Percentiles rank a stretch among this genome's conserved stretches.
These are phyloP conservation scores for Trichosporon sp. DNA, from an alignment of 1,284 basidiomycete species.

Conservation along the genomic window DNA sequence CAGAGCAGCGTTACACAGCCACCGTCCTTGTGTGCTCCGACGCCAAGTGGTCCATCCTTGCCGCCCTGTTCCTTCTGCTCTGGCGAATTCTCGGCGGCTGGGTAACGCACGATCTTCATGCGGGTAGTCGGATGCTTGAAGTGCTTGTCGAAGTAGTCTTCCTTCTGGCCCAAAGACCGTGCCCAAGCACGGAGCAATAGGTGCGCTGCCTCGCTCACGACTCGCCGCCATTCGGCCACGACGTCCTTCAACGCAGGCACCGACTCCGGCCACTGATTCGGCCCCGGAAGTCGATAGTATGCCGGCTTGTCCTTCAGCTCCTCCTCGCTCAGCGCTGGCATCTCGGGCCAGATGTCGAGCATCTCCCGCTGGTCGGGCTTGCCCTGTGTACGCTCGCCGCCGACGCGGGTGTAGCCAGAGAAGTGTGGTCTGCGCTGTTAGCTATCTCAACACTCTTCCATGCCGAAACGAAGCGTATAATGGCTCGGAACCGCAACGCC, in stretches of 20 bases:
- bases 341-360: conserved; percentile 18
- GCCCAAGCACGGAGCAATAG: conserved; percentile 18
- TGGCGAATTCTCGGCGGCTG: neutral
- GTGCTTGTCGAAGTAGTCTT: conserved; percentile 18
- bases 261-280: conserved; percentile 15
- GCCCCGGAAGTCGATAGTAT: conserved; percentile 15
- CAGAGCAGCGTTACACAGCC: conserved; percentile 18
- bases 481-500: no score
- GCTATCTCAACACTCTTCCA: neutral
- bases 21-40: conserved; percentile 20
- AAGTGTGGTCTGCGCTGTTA: conserved; percentile 13
- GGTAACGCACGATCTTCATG: conserved; percentile 20
- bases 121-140: conserved; percentile 12
- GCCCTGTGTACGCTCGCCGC: conserved; percentile 17
- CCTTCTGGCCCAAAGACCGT: conserved; percentile 9
- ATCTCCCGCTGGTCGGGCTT: conserved; percentile 16
- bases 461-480: no score
- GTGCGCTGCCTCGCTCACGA: conserved; percentile 11
- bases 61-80: neutral
- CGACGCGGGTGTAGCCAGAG: conserved; percentile 17
- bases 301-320: conserved; percentile 2
- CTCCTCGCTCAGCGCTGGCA: neutral
- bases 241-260: conserved; percentile 7
- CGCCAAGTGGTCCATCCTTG: conserved; percentile 4
- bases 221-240: conserved; percentile 14